These are phyloP conservation scores for Keithomyces neogunnii DNA, from an alignment of 2,329 filamentous ascomycete species.

Conservation along the genomic window DNA sequence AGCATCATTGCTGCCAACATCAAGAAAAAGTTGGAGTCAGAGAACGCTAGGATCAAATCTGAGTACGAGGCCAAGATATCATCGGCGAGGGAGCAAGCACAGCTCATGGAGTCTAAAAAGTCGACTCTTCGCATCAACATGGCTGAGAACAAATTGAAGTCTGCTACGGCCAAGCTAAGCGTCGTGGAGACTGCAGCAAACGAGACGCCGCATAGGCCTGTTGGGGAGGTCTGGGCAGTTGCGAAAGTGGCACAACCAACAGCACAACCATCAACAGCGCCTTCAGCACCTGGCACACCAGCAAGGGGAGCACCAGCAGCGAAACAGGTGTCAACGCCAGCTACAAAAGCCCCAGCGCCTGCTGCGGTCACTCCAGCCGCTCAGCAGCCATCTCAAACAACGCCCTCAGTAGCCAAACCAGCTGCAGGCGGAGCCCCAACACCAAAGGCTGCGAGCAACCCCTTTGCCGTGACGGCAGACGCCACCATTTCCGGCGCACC, in stretches of 20 bases:
- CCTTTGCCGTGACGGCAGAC: neutral
- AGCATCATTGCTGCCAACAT: constrained; percentile 53
- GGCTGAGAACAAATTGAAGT: constrained; percentile 59
- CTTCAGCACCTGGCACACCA: constrained; percentile 8
- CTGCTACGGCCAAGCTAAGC: constrained; percentile 61
- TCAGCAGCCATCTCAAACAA: constrained; percentile 1
- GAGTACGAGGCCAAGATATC: constrained; percentile 47
- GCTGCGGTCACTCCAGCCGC: neutral
- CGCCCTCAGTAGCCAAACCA: constrained; percentile 9
- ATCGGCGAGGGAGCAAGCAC: constrained; percentile 52
- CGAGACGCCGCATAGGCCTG: constrained; percentile 78
- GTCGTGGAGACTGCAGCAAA: constrained; percentile 73
- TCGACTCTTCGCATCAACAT: constrained; percentile 68
- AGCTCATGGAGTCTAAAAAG: constrained; percentile 68
- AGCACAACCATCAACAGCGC: constrained; percentile 18
- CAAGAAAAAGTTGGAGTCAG: constrained; percentile 59
- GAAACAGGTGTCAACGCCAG: constrained; percentile 16
- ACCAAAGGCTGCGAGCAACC: neutral
- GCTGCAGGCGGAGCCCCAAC: constrained; percentile 4
- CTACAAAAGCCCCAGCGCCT: constrained; percentile 4
- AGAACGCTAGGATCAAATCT: constrained; percentile 52
- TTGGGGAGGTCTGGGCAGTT: constrained; percentile 78
- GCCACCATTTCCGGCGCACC: neutral
- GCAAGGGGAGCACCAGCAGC: constrained; percentile 8
- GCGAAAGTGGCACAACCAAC: constrained; percentile 47